Evolutionary conservation across 495 filamentous ascomycete genomes (phyloP).

Genomic region (Thermothielavioides terrestris): DNA sequence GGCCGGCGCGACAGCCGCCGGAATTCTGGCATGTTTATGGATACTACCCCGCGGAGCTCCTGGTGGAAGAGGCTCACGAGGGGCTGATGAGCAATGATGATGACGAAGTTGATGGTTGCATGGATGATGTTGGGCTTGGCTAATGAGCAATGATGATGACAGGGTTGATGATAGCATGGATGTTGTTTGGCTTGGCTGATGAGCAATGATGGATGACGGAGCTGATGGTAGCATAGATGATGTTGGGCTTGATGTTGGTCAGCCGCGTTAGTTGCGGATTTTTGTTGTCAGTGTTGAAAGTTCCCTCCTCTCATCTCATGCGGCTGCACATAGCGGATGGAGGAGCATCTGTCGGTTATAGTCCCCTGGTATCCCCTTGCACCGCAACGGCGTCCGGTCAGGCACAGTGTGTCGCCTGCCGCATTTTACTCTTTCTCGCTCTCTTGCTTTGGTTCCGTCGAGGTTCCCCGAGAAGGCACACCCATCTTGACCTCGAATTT

Average conservation of each 20-base stretch:
- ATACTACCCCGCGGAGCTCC: slow-evolving; percentile 42
- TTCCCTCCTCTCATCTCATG: too few relatives aligned
- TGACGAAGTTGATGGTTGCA: not conserved
- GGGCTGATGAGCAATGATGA: slow-evolving; percentile 6
- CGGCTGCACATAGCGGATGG: not conserved
- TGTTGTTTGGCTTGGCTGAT: too few relatives aligned
- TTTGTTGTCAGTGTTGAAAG: too few relatives aligned
- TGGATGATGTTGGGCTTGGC: not conserved
- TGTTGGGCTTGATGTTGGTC: too few relatives aligned
- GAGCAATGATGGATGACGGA: too few relatives aligned
- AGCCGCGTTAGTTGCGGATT: too few relatives aligned
- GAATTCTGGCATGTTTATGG: slow-evolving; percentile 31
- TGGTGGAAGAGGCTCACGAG: slow-evolving; percentile 44
- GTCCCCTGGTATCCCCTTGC: not conserved
- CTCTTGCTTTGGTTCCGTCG: not conserved
- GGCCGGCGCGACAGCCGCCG: slow-evolving; percentile 29
- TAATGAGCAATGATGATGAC: not conserved
- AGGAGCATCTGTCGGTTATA: not conserved
- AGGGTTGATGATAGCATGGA: not conserved
- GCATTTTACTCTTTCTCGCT: not conserved
- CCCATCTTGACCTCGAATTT: too few relatives aligned
- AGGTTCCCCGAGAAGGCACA: not conserved
- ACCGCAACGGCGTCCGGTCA: not conserved
- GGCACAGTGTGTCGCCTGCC: not conserved
- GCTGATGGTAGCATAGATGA: too few relatives aligned